A percentile compares a stretch with the other conserved stretches of the same genome.
Conservation (phyloP, 495 filamentous ascomycete genomes). For the Oleoguttula mirabilis region DNA sequence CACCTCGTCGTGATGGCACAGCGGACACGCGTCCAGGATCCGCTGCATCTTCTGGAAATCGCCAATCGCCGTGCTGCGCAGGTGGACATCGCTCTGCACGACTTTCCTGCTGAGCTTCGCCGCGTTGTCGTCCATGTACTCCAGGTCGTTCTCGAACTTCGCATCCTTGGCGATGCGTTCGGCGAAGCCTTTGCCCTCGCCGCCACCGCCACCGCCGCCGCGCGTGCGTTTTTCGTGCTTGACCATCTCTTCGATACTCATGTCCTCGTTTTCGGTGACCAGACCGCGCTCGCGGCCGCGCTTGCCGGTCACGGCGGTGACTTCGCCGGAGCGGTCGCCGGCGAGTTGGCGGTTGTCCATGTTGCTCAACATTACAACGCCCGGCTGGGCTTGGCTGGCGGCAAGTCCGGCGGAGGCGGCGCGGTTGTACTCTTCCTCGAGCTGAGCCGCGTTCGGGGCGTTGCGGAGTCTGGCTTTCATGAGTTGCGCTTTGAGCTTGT, state of each 20-base stretch:
- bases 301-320: constrained; percentile 60
- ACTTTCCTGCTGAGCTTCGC: constrained; percentile 79
- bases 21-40: constrained; percentile 75
- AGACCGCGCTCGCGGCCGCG: constrained; percentile 66
- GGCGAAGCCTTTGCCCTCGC: constrained; percentile 70
- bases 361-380: constrained; percentile 67
- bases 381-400: constrained; percentile 37
- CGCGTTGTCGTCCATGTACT: constrained; percentile 97
- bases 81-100: constrained; percentile 74
- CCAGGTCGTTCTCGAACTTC: constrained; percentile 85
- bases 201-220: constrained; percentile 55
- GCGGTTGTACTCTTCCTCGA: constrained; percentile 76
- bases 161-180: constrained; percentile 85
- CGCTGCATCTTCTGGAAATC: constrained; percentile 86
- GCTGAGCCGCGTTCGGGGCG: constrained; percentile 55
- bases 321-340: constrained; percentile 57
- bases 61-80: constrained; percentile 75
- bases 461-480: constrained; percentile 84
- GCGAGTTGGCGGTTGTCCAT: constrained; percentile 86
- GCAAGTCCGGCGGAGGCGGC: constrained; percentile 45
- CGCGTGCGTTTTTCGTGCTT: constrained; percentile 73
- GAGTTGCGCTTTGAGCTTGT: constrained; percentile 79
- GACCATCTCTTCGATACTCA: constrained; percentile 93
- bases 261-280: constrained; percentile 85
- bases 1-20: constrained; percentile 81